Conservation (phyloP, 2,329 filamentous ascomycete genomes). For the Volutella citrinella region DNA sequence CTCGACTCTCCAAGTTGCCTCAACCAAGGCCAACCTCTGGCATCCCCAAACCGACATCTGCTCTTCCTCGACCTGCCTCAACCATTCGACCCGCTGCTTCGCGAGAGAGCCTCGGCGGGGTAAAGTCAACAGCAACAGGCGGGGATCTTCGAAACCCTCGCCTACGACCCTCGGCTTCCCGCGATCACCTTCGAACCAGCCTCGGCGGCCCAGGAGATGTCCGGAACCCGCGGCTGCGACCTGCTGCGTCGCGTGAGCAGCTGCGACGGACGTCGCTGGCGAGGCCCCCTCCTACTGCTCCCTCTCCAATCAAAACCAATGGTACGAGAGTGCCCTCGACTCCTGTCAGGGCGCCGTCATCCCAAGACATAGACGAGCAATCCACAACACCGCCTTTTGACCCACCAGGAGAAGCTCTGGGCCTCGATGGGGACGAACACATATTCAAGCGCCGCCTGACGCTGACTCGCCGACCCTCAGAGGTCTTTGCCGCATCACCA, state of each 20-base stretch:
- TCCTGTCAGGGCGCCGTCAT: slow-evolving; percentile 15
- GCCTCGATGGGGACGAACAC: slow-evolving; percentile 18
- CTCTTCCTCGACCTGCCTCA: slow-evolving; percentile 24
- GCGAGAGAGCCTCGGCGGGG: slow-evolving; percentile 22
- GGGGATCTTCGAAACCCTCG: slow-evolving; percentile 38
- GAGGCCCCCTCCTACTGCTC: slow-evolving; percentile 13
- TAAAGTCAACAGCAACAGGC: slow-evolving; percentile 4
- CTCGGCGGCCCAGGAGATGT: slow-evolving; percentile 25
- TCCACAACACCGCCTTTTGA: slow-evolving; percentile 23
- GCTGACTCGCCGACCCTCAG: slow-evolving; percentile 30
- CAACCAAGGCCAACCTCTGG: slow-evolving; percentile 30
- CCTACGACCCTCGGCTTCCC: slow-evolving; percentile 39
- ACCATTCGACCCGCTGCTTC: slow-evolving; percentile 28
- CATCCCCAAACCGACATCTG: slow-evolving; percentile 28
- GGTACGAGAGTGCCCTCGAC: slow-evolving; percentile 17
- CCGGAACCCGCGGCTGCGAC: slow-evolving; percentile 38
- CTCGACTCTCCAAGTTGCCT: slow-evolving; percentile 38
- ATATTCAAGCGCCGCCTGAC: slow-evolving; percentile 25
- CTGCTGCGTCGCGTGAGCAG: slow-evolving; percentile 38
- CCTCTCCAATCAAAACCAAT: slow-evolving; percentile 15
- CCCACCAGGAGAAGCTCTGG: slow-evolving; percentile 17
- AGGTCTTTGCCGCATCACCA: slow-evolving; percentile 23
- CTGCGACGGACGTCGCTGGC: slow-evolving; percentile 25
- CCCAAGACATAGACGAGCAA: slow-evolving; percentile 23
- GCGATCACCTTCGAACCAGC: slow-evolving; percentile 34